Base-by-base conservation (phyloP, 495 filamentous ascomycete genomes). In the Aspergillus mulundensis region DNA sequence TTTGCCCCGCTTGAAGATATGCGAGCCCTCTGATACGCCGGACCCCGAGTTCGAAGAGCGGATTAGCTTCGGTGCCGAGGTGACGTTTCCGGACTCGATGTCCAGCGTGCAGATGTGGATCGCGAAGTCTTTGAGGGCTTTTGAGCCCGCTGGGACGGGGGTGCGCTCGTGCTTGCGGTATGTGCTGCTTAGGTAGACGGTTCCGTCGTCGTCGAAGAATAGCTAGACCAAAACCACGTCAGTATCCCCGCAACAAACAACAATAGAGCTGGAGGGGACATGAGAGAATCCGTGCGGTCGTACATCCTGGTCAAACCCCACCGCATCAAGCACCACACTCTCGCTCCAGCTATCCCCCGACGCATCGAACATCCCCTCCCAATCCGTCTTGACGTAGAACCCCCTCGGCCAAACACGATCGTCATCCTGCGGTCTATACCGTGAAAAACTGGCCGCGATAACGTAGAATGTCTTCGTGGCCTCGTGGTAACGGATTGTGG, bases 1-100 rank as follows among this genome's bases (percentile, higher is more conserved):
- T 0, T 73, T 80, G 49, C 82, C 82, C 20, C 83, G 81, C 50
- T 79, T 79, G 65, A 85, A 86, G 30, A 88, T 70, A 51, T 87
- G 86, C 1, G 86, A 84, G 6, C 84, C 85, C 67, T 87, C 85
- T 0, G 84, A 79, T 4, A 75, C 76, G 0, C 74, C 67, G 0
- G 77, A 78, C 16, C n/a, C n/a, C n/a, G 74, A 70, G n/a, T n/a
- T n/a, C 3, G 83, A 84, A 48, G 80, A 81, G 66, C 81, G 82
- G 43, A 86, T 76, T 7, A 71, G 69, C 12, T 66, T 70, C 1
- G 73, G 70, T 19, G 66, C 64, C 0, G 67, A 69, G 0, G 70
- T 69, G 3, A 70, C 70, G 18, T 59, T 49, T 1, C 74, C 74
- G 0, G 69, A 73, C 2, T 52, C 50, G 7, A 78, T 52, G 49